Evolutionary conservation across 129 eudicot species (phyloP), one percentile per base, ranked within the genome.

Genomic region (Dittrichia graveolens): DNA sequence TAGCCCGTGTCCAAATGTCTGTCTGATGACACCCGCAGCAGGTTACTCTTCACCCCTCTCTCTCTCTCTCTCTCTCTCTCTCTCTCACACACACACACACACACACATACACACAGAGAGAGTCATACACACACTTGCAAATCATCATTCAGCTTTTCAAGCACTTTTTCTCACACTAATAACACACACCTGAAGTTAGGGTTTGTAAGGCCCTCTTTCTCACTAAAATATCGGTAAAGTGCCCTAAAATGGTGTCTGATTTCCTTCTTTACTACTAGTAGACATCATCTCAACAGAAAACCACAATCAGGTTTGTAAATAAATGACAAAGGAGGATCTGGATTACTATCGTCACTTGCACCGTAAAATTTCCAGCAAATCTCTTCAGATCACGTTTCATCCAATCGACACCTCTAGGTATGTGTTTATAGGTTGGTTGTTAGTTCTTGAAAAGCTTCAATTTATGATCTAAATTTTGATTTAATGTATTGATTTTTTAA

Each of bases 241-340:
- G 59, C 44, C 64, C 19, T 70, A 40, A 45, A 49, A 41, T 14
- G 64, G 52, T 75, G 14, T 5, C 48, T 18, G 67, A 75, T 39
- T 54, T 75, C 58, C 8, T 64, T 57, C 54, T 43, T 55, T 42
- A 11, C 19, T 31, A 34, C 72, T 64, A 65, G 37, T 43, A 42
- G 57, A 34, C 44, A 62, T 39, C 63, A 10, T 62, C 40, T 53
- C 55, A 52, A 18, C 70, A 15, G 9, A 62, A 49, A 41, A 64
- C 78, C 64, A 50, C 41, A 71, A 12, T 1, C 8, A 6, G 11
- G 19, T 59, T 44, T 61, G 58, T 48, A 37, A 48, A 47, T 62
- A 74, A 76, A 76, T 76, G 81, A 76, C 75, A 68, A 19, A 59
- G 47, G 47, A 39, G 75, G 81, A 76, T 68, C 81, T 76, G 18